Base-by-base conservation (phyloP, 805 yeast species). In the Yamadazyma nakazawae region DNA sequence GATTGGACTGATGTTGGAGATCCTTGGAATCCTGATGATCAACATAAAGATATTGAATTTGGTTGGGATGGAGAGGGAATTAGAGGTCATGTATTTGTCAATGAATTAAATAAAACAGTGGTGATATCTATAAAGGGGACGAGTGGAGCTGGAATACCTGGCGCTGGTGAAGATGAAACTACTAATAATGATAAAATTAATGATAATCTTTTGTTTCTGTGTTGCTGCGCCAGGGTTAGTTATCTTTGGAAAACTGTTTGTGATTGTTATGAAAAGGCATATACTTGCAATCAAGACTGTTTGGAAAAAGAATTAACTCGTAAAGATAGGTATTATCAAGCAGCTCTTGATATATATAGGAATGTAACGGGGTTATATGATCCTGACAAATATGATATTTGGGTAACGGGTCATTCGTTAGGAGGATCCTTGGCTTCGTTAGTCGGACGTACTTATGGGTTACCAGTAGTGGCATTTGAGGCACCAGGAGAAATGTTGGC, bases 201-300 rank as follows among this genome's bases (percentile, higher is more conserved):
- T 62, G 98, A 94, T 62, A 94, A 94, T 59, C 60, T 92, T 47
- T 67, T 94, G 31, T 94, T 94, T 62, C 87, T 95, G 10, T 94
- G 99, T 64, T 94, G 99, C 63, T 94, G 99, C 68, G 98, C 96
- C 0, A 76, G 97, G 34, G 85, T 92, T 1, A 80, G 94, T 34
- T 90, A 89, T 54, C 66, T 88, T 65, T 94, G 98, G 99, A 81
- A 85, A 7, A 86, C 97, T 0, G 98, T 90, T 1, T 94, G 99
- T 67, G 97, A 90, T 63, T 94, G 99, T 62, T 92, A 85, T 60
- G 79, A 82, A 51, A 80, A 79, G 43, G 79, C 95, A 0, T 88
- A 88, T 63, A 87, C 92, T 0, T 94, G 99, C 66, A 84, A 90
- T 64, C 94, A 89, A 64, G 78, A 77, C 48, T 94, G 99, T 60